These are phyloP conservation scores for Lentinula edodes DNA, from an alignment of 768 basidiomycete genomes.

Conservation along the genomic window DNA sequence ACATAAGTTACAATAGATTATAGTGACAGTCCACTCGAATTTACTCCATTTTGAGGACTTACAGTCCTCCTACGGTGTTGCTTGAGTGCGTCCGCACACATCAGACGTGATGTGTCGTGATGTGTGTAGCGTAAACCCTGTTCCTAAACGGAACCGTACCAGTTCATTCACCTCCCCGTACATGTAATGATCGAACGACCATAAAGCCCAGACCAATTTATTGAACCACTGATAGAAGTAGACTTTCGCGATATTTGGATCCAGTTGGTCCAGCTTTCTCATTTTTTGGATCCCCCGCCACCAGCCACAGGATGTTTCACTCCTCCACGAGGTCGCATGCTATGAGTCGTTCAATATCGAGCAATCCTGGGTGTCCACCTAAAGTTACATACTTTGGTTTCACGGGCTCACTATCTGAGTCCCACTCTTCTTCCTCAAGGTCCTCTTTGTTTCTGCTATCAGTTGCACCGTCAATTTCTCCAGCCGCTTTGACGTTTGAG, in stretches of 20 bases:
- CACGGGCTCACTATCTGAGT: neutral
- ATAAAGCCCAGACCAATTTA: too few species aligned
- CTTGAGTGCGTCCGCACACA: too few species aligned
- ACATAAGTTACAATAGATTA: too few species aligned
- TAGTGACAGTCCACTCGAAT: too few species aligned
- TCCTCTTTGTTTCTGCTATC: neutral
- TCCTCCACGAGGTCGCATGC: neutral
- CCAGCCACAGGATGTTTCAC: neutral
- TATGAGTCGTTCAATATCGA: neutral
- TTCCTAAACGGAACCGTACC: too few species aligned
- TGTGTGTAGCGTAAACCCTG: too few species aligned
- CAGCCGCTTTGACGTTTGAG: neutral
- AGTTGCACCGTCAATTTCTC: neutral
- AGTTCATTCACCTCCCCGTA: too few species aligned
- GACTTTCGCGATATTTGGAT: neutral
- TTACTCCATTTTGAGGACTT: too few species aligned
- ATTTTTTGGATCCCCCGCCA: neutral
- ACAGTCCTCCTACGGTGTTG: too few species aligned
- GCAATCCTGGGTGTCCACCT: too few species aligned
- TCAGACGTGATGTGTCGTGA: too few species aligned
- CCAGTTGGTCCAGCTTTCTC: neutral
- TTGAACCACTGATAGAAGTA: neutral
- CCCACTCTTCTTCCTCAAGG: neutral
- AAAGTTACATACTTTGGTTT: neutral
- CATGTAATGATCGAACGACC: too few species aligned